These are phyloP conservation scores for Pseudozyma tsukubaensis DNA, from an alignment of 1,284 basidiomycete species.

Conservation along the genomic window DNA sequence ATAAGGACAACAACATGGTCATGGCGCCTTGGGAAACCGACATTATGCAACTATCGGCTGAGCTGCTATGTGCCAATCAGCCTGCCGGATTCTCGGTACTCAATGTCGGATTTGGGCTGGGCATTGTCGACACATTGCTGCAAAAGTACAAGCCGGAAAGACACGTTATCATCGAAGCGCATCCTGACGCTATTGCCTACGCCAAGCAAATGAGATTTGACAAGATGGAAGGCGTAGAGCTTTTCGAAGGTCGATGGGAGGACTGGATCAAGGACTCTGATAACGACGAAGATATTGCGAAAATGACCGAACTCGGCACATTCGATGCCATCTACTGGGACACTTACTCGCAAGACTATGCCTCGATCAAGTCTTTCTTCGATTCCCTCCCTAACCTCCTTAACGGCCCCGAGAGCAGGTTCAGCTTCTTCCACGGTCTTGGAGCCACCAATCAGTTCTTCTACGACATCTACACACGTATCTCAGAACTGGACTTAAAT, in stretches of 20 bases:
- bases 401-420: constrained; percentile 77
- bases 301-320: constrained; percentile 75
- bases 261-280: constrained; percentile 81
- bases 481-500: constrained; percentile 86
- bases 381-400: constrained; percentile 83
- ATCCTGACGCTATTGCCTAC: constrained; percentile 85
- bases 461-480: constrained; percentile 89
- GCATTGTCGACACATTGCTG: constrained; percentile 88
- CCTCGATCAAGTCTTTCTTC: constrained; percentile 84
- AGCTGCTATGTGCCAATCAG: constrained; percentile 53
- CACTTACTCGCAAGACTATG: constrained; percentile 89
- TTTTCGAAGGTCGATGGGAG: constrained; percentile 65
- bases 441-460: constrained; percentile 84
- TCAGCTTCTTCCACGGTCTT: constrained; percentile 94
- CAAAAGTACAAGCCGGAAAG: constrained; percentile 77
- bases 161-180: constrained; percentile 95
- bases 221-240: constrained; percentile 54
- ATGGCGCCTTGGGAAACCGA: constrained; percentile 75
- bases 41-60: constrained; percentile 62
- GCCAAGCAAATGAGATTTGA: constrained; percentile 74
- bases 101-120: constrained; percentile 94
- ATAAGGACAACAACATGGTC: constrained; percentile 76
- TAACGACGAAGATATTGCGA: constrained; percentile 81
- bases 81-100: constrained; percentile 76
- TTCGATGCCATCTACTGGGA: constrained; percentile 96